Evolutionary conservation across 192 early-diverging fungal genomes (phyloP), one percentile per base, ranked within the genome.

Genomic region (Coemansia sp.): DNA sequence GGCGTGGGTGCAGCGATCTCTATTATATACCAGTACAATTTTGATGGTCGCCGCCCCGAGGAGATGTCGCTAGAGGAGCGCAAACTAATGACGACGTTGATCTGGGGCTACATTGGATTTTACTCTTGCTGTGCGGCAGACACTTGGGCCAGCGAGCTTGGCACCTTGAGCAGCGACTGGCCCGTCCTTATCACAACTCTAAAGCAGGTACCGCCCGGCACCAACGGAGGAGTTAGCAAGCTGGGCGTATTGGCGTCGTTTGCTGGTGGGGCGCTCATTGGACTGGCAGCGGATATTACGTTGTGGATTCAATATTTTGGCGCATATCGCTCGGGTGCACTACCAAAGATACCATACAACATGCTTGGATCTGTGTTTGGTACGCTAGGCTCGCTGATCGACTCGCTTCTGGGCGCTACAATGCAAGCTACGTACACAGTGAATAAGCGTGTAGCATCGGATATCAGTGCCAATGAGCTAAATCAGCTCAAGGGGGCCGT

Each of bases 131-230:
- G 89, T 58, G 78, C 80, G 12, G 91, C 87, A 5, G 91, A 92
- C 64, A 92, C 91, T 11, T 97, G 92, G 92, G 92, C 95, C 36
- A 92, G 90, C 77, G 96, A 98, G 74, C 80, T 98, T 27, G 96
- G 96, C 2, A 87, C 95, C 15, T 78, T 98, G 22, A 91, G 88
- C 73, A 85, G 85, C 31, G 70, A 76, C 33, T 89, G 86, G 86
- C 96, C 96, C 13, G 74, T 86, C 24, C 82, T 98, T 12, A 95
- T 98, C 47, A 98, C 96, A 6, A 90, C 90, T 0, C 72, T 90
- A 34, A 83, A 86, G 47, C 69, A 82, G 36, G 96, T 97, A 8
- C 96, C 96, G 12, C 90, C 92, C 31, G 96, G 96, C 2, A 96
- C 95, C 15, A 98, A 98, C 79, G 96, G 96, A 12, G 96, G 90